Percentiles rank a stretch among this genome's conserved stretches.
These are phyloP conservation scores for Picea engelmannii DNA, from an alignment of 83 land plant genomes.

Conservation along the genomic window DNA sequence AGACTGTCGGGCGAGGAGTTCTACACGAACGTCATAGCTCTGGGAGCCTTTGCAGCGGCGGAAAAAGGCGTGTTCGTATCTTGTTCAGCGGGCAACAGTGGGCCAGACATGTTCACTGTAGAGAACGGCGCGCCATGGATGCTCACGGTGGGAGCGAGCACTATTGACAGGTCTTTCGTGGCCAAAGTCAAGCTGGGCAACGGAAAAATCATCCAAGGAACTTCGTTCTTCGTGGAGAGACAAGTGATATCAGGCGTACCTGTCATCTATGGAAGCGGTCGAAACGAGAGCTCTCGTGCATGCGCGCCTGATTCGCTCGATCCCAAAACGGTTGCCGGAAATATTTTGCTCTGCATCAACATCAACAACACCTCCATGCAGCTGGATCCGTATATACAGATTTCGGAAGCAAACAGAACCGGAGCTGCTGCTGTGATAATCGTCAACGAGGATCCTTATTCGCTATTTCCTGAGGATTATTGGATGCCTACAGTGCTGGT, in stretches of 20 bases:
- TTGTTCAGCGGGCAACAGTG: too few relatives aligned
- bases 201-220: too few relatives aligned
- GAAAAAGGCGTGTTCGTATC: background rate
- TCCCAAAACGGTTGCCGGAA: too few relatives aligned
- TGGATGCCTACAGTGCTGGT: too few relatives aligned
- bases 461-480: too few relatives aligned
- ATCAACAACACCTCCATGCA: background rate
- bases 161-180: constrained; percentile 8
- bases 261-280: background rate
- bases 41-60: constrained; percentile 23
- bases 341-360: too few relatives aligned
- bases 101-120: background rate
- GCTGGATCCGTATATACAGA: background rate
- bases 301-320: too few relatives aligned
- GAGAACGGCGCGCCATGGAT: constrained; percentile 33
- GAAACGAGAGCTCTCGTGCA: background rate
- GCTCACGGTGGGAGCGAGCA: constrained; percentile 1
- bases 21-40: constrained; percentile 16
- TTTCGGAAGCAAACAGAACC: too few relatives aligned
- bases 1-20: background rate
- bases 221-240: too few relatives aligned
- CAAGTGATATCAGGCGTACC: too few relatives aligned
- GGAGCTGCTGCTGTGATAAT: too few relatives aligned
- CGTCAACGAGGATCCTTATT: too few relatives aligned
- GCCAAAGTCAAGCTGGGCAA: constrained; percentile 6